Conservation (phyloP, 257 asterid species). For the Datura wrightii region DNA sequence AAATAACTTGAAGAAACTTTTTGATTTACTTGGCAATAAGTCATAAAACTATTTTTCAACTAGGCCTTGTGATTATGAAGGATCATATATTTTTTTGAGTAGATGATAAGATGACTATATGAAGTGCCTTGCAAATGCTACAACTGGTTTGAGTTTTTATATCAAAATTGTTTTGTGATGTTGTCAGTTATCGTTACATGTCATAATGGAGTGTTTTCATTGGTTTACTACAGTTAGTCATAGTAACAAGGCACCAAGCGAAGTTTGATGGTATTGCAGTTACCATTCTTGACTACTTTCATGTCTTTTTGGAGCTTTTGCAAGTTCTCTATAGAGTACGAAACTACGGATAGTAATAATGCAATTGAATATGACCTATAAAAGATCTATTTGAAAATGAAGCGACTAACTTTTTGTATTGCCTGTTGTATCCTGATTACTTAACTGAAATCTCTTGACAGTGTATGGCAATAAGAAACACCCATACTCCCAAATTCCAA, state of each 20-base stretch:
- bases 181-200: not conserved
- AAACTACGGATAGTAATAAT: not conserved
- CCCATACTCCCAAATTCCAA: not conserved
- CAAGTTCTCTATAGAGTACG: not conserved
- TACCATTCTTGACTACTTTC: not conserved
- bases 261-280: too few species aligned
- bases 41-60: not conserved
- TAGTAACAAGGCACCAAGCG: not conserved
- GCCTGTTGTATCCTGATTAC: not conserved
- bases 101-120: not conserved
- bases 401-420: not conserved
- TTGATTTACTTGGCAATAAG: not conserved
- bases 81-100: not conserved
- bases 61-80: not conserved
- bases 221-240: not conserved
- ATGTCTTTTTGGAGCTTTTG: not conserved
- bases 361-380: not conserved
- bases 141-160: not conserved
- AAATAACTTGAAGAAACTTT: not conserved
- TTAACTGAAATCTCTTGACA: not conserved
- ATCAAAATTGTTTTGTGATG: not conserved
- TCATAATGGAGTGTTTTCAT: not conserved
- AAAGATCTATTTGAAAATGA: not conserved
- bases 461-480: not conserved
- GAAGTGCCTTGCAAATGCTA: constrained; percentile 13